These are phyloP conservation scores for Cylindrotheca fusiformis DNA, from an alignment of 108 stramenopile species.

Conservation along the genomic window DNA sequence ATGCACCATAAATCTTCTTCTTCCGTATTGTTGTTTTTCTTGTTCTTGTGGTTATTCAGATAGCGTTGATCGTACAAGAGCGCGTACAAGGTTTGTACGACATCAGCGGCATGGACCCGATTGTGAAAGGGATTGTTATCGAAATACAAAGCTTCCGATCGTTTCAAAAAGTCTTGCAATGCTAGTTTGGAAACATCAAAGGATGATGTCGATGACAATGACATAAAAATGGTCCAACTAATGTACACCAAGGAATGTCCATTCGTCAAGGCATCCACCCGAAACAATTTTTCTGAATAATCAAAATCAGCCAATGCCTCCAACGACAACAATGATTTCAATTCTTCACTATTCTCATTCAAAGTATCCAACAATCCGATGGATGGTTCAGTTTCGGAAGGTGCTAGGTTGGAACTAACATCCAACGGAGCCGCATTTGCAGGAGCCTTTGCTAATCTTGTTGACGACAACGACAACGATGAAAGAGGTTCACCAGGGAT, in stretches of 20 bases:
- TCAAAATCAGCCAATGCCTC: not conserved
- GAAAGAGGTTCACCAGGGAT: not conserved
- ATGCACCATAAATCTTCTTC: too few relatives aligned
- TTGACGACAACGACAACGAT: too few relatives aligned
- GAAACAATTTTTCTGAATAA: not conserved
- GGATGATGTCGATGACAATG: not conserved
- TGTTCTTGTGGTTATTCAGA: not conserved
- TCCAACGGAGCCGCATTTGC: not conserved
- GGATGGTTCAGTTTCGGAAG: not conserved
- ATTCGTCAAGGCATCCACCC: not conserved
- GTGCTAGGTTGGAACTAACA: too few relatives aligned
- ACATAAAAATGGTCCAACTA: not conserved
- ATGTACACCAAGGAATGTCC: not conserved
- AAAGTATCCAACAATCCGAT: not conserved
- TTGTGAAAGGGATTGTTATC: not conserved
- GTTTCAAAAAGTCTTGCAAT: not conserved
- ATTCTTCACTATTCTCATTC: too few relatives aligned
- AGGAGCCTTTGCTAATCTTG: not conserved
- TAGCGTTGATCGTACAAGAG: not conserved
- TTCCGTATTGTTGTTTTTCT: too few relatives aligned
- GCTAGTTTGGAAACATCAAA: not conserved
- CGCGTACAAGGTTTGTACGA: not conserved
- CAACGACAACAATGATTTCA: not conserved
- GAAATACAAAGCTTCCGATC: not conserved
- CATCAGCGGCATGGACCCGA: not conserved